These are phyloP conservation scores for Dioscorea cayenensis DNA, from an alignment of 116 monocot genomes.

Conservation along the genomic window DNA sequence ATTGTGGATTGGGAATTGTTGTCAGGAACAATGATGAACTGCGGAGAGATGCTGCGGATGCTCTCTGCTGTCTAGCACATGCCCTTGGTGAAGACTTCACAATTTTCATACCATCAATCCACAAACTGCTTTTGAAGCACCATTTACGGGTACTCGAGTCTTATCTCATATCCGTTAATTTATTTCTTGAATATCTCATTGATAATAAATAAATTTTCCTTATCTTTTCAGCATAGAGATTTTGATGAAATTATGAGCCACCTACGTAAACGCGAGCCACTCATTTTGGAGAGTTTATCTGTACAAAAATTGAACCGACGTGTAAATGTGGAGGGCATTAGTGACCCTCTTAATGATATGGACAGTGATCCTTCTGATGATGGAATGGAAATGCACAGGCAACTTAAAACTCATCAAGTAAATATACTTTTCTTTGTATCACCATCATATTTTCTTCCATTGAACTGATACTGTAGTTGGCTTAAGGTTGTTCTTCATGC, in stretches of 20 bases:
- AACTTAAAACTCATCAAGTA: constrained; percentile 78
- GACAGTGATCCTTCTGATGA: constrained; percentile 70
- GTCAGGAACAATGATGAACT: constrained; percentile 83
- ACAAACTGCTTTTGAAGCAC: constrained; percentile 76
- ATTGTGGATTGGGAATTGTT: constrained; percentile 1
- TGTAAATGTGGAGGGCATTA: constrained; percentile 54
- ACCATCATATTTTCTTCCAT: not conserved
- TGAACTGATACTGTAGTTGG: not conserved
- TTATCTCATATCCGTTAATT: not conserved
- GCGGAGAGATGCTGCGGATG: constrained; percentile 86
- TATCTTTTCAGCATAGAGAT: constrained; percentile 65
- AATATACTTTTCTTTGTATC: constrained; percentile 12
- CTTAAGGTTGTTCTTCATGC: not conserved
- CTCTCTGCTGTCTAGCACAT: constrained; percentile 85
- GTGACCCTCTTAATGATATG: constrained; percentile 75
- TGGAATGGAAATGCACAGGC: constrained; percentile 55
- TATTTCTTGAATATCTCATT: not conserved
- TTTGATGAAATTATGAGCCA: constrained; percentile 85
- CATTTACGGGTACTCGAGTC: constrained; percentile 52
- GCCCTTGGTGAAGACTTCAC: constrained; percentile 92
- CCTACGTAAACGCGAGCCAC: constrained; percentile 50
- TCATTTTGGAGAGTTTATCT: constrained; percentile 49
- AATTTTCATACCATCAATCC: constrained; percentile 77
- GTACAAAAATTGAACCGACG: constrained; percentile 43
- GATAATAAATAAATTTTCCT: not conserved